A percentile compares a stretch with the other conserved stretches of the same genome.
Conservation (phyloP, 1,284 basidiomycete species). For the Ganoderma lucidum region DNA sequence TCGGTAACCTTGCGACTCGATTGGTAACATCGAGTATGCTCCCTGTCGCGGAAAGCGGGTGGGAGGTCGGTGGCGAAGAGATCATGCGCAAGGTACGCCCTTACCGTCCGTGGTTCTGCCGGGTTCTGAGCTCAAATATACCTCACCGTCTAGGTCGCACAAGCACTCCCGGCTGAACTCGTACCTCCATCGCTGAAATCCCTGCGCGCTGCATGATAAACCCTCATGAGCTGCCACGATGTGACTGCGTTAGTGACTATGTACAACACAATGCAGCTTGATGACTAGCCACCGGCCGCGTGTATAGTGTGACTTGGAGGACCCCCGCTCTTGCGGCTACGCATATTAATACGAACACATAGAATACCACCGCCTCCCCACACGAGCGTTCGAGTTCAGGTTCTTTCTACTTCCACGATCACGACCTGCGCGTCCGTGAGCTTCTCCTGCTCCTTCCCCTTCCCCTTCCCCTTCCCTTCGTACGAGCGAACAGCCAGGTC, state of each 20-base stretch:
- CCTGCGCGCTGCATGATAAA: slow-evolving; percentile 13
- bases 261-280: neutral
- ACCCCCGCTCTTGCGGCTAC: neutral
- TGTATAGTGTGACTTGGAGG: neutral
- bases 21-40: slow-evolving; percentile 71
- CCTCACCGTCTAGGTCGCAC: slow-evolving; percentile 47
- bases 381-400: neutral
- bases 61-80: slow-evolving; percentile 89
- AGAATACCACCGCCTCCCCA: neutral
- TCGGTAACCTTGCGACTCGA: slow-evolving; percentile 62
- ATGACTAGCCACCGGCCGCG: neutral
- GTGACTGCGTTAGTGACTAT: neutral
- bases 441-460: neutral
- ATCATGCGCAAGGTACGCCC: slow-evolving; percentile 67
- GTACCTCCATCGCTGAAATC: slow-evolving; percentile 30
- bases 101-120: neutral
- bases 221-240: too few relatives aligned
- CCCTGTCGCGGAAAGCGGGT: slow-evolving; percentile 77
- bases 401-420: neutral
- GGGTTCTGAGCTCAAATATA: neutral
- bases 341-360: neutral
- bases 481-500: neutral
- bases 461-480: neutral
- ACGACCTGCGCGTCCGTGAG: neutral
- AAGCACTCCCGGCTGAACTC: slow-evolving; percentile 54